Conservation (phyloP, 2,329 filamentous ascomycete genomes). For the Botrytis hyacinthi region DNA sequence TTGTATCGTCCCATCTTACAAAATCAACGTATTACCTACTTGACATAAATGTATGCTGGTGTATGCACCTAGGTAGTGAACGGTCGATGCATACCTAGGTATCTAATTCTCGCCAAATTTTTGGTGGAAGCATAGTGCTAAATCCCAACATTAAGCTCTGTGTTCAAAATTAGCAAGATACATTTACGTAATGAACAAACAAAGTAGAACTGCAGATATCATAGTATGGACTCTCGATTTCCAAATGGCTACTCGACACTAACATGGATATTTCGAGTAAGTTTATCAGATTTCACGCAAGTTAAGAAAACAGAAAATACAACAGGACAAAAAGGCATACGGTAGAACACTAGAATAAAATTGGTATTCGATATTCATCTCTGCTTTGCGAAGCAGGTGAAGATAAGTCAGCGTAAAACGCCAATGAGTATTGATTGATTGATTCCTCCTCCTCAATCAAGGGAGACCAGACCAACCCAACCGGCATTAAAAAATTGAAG, state of each 20-base stretch:
- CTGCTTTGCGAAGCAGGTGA: not conserved
- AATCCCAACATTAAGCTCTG: not conserved
- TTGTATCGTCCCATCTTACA: not conserved
- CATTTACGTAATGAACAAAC: not conserved
- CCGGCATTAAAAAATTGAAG: not conserved
- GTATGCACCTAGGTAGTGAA: not conserved
- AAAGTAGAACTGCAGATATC: not conserved
- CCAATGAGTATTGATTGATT: conserved; percentile 13
- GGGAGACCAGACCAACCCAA: not conserved
- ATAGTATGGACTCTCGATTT: not conserved
- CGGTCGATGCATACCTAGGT: not conserved
- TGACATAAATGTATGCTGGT: not conserved
- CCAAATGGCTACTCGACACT: not conserved
- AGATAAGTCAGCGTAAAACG: conserved; percentile 11
- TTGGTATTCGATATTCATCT: conserved; percentile 13
- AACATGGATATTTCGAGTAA: not conserved
- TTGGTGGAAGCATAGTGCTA: not conserved
- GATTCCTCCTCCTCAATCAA: conserved; percentile 10
- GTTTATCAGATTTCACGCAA: not conserved
- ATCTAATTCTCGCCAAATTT: not conserved
- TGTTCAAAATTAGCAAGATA: not conserved
- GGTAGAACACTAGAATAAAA: not conserved
- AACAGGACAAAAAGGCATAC: not conserved
- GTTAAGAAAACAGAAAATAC: not conserved
- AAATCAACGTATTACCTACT: not conserved